Evolutionary conservation across 495 filamentous ascomycete species (phyloP), one percentile per base, ranked within the genome.

Genomic region (Penicillium angulare): DNA sequence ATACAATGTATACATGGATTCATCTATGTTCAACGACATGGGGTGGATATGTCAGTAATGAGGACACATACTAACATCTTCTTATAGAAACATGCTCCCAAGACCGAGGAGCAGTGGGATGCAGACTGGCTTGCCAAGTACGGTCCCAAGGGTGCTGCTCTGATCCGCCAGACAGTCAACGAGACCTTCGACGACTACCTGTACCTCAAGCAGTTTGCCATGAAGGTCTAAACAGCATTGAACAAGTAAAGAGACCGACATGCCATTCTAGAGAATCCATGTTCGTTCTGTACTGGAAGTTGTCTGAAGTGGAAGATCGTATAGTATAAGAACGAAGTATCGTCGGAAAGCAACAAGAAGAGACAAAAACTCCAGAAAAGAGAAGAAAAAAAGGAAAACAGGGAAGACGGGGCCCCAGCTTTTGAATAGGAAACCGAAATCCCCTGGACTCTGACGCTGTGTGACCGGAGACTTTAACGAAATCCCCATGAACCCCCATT

Each of bases 131-230:
- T 65, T 16, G 77, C 86, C 61, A 95, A 90, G 63, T 96, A 82
- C 67, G 92, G 92, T 17, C 76, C 86, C 43, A 75, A 95, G 57
- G 88, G 73, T 4, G 86, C 88, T 22, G 84, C 81, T 54, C 64
- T 87, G 32, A 96, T 97, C 58, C 77, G 84, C 44, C 72, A 86
- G 55, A 85, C 83, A 12, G 90, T 95, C 38, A 78, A 91, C 57
- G 84, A 77, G 38, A 95, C 92, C 67, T 77, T 92, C 54, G 70
- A 70, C n/a, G 84, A 96, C 66, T 97, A 97, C 59, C 82, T 95
- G 69, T 95, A 95, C 65, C 69, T 97, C 70, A 96, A 92, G 82
- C 77, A 82, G 56, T 97, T 95, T 69, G 88, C 87, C 47, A 74
- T 96, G 59, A 84, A 84, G 56, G 72, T 83, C n/a, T 78, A 72